Evolutionary conservation across 2,329 filamentous ascomycete genomes (phyloP).

Genomic region (Aureobasidium sp.): DNA sequence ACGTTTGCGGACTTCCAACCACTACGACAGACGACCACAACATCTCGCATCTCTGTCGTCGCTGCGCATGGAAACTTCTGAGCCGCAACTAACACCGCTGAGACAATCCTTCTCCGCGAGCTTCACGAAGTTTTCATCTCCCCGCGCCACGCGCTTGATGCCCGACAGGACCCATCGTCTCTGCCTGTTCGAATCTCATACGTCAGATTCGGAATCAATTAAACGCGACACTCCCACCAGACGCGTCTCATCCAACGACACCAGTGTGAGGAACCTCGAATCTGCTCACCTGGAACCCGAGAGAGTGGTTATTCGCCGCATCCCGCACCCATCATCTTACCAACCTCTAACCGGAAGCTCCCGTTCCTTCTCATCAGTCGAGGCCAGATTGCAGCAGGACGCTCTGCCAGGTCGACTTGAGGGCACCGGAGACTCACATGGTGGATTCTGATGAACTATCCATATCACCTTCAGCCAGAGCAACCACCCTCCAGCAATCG

Average conservation of each 20-base stretch:
- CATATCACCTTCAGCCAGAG: slow-evolving; percentile 17
- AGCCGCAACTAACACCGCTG: slow-evolving; percentile 3
- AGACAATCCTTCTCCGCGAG: background rate
- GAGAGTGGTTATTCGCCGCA: background rate
- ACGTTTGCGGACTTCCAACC: slow-evolving; percentile 14
- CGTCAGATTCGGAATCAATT: slow-evolving; percentile 11
- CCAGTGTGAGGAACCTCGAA: background rate
- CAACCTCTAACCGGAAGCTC: background rate
- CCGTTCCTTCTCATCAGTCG: background rate
- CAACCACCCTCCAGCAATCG: slow-evolving; percentile 17
- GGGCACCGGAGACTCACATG: slow-evolving; percentile 1
- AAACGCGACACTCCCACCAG: slow-evolving; percentile 11
- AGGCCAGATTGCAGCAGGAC: background rate
- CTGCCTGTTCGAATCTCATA: slow-evolving; percentile 8
- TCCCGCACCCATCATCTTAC: background rate
- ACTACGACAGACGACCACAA: background rate
- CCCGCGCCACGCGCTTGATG: slow-evolving; percentile 5
- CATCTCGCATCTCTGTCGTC: background rate
- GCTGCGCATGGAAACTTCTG: slow-evolving; percentile 15
- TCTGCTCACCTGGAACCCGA: background rate
- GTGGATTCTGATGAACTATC: slow-evolving; percentile 17
- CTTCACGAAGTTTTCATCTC: background rate
- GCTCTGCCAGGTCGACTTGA: background rate
- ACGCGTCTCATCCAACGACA: background rate
- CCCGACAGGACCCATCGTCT: background rate